These are phyloP conservation scores for Eucommia ulmoides DNA, from an alignment of 257 asterid genomes.

Conservation along the genomic window DNA sequence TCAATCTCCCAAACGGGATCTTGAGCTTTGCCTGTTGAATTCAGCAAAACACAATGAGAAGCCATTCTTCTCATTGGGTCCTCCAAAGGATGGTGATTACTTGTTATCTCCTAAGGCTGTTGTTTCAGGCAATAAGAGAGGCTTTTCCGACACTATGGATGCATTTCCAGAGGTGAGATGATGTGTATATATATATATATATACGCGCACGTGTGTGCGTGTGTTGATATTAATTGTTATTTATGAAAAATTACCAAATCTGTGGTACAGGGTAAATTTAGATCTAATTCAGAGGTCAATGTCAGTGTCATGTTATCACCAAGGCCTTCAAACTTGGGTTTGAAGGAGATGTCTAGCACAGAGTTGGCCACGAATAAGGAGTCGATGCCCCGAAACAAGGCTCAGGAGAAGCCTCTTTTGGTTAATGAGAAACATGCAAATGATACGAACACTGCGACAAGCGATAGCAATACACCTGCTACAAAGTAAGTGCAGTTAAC, in stretches of 20 bases:
- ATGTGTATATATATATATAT: no score
- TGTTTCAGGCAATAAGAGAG: slow-evolving; percentile 61
- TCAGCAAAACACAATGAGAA: slow-evolving; percentile 40
- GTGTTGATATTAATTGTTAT: no score
- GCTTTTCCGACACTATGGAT: slow-evolving; percentile 61
- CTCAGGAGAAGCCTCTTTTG: slow-evolving; percentile 22
- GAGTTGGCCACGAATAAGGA: slow-evolving; percentile 27
- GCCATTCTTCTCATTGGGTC: slow-evolving; percentile 51
- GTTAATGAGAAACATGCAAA: slow-evolving; percentile 13
- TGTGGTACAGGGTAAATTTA: slow-evolving; percentile 26
- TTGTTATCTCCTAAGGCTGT: slow-evolving; percentile 17
- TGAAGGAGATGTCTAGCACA: slow-evolving; percentile 18
- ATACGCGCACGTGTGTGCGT: no score
- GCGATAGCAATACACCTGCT: slow-evolving; percentile 33
- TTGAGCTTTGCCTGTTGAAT: slow-evolving; percentile 18
- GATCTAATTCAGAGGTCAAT: slow-evolving; percentile 16
- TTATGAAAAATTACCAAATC: no score
- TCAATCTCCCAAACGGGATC: slow-evolving; percentile 37
- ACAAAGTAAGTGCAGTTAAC: slow-evolving; percentile 31
- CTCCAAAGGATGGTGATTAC: slow-evolving; percentile 24
- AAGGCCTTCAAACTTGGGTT: slow-evolving; percentile 8
- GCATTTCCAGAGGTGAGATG: slow-evolving; percentile 34
- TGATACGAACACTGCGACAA: slow-evolving; percentile 10
- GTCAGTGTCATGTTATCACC: slow-evolving; percentile 12
- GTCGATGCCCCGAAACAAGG: slow-evolving; percentile 11